These are phyloP conservation scores for Alloascoidea africana DNA, from an alignment of 805 yeast genomes.

Conservation along the genomic window DNA sequence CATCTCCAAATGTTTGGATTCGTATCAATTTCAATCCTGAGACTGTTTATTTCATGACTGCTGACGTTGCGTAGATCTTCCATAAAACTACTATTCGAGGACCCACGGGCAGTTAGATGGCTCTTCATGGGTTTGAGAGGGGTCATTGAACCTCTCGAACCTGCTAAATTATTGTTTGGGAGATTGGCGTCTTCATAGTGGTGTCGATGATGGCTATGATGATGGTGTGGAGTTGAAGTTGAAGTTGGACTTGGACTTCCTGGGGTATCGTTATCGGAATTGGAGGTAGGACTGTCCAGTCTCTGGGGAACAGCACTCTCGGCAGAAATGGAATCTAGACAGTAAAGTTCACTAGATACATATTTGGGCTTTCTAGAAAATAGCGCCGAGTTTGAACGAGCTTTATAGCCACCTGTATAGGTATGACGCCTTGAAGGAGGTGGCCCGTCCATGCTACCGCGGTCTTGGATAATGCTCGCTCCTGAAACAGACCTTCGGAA, in stretches of 20 bases:
- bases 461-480: background rate
- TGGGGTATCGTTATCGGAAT: background rate
- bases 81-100: constrained; percentile 1
- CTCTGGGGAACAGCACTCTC: background rate
- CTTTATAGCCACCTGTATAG: background rate
- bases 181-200: background rate
- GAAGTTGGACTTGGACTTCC: background rate
- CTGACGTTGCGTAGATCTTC: background rate
- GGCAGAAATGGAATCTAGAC: too few species aligned
- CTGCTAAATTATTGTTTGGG: background rate
- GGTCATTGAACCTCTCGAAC: background rate
- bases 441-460: background rate
- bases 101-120: background rate
- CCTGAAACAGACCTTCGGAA: too few species aligned
- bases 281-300: background rate
- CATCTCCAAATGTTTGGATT: too few species aligned
- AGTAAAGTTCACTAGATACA: too few species aligned
- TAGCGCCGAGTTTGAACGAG: background rate
- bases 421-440: background rate
- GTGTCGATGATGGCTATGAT: background rate
- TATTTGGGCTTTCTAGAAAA: background rate
- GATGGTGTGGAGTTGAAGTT: background rate
- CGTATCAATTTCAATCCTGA: constrained; percentile 1
- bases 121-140: background rate
- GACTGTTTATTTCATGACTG: background rate